Percentiles rank a stretch among this genome's conserved stretches.
These are phyloP conservation scores for Fusarium sp. DNA, from an alignment of 2,329 filamentous ascomycete genomes.

Conservation along the genomic window DNA sequence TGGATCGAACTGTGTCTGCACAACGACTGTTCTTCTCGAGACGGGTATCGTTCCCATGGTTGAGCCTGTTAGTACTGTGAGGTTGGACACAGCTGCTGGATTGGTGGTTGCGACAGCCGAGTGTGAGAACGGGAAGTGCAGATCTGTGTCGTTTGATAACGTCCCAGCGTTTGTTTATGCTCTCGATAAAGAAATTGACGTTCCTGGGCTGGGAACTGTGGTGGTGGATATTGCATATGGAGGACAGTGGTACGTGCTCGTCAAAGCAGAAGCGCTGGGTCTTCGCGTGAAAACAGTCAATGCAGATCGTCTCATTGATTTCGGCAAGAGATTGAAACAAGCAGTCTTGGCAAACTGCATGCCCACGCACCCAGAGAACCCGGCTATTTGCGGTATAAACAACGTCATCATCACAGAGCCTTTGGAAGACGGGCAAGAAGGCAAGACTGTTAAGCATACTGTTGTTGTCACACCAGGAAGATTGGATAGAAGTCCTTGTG, in stretches of 20 bases:
- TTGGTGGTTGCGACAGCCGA: constrained; percentile 13
- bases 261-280: constrained; percentile 10
- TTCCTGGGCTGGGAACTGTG: neutral
- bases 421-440: neutral
- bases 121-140: constrained; percentile 14
- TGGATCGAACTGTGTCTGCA: constrained; percentile 54
- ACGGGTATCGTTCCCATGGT: constrained; percentile 55
- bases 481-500: constrained; percentile 9
- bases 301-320: constrained; percentile 2
- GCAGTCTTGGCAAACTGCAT: constrained; percentile 47
- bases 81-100: constrained; percentile 3
- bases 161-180: constrained; percentile 11
- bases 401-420: constrained; percentile 49
- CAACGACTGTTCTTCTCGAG: constrained; percentile 55
- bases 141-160: constrained; percentile 16
- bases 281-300: constrained; percentile 16
- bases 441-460: constrained; percentile 5
- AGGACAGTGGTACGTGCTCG: constrained; percentile 18
- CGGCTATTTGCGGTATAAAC: constrained; percentile 52
- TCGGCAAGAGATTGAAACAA: constrained; percentile 54
- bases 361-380: constrained; percentile 54
- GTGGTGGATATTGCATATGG: constrained; percentile 8
- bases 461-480: constrained; percentile 10
- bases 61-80: constrained; percentile 41
- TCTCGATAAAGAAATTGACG: constrained; percentile 3